Evolutionary conservation across 2,329 filamentous ascomycete genomes (phyloP), one percentile per base, ranked within the genome.

Genomic region (Colletotrichum sp.): DNA sequence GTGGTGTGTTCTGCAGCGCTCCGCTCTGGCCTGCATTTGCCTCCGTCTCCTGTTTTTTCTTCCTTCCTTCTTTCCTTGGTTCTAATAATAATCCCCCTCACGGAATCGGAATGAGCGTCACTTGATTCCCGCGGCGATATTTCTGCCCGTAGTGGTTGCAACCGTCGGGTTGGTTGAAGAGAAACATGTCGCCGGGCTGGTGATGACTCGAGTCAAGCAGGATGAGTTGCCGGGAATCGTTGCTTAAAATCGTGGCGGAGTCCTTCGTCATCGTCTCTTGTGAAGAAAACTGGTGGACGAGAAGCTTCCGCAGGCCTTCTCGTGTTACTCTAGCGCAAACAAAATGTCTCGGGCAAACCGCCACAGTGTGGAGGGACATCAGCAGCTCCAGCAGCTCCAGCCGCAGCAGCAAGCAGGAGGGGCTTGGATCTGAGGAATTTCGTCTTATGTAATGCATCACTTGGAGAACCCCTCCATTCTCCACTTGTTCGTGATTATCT

Each of bases 321-420:
- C 62, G 60, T 75, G 75, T 71, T 62, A 49, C 65, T 66, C 55
- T 76, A 76, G 75, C 62, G 71, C 71, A 49, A 30, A 49, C 70
- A 68, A 5, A 75, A 60, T 75, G 75, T 76, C 75, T 76, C 71
- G 75, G 75, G 28, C 75, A 30, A 36, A 52, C 66, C 75, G 75
- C 71, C 66, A 75, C 52, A 63, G 59, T 52, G 62, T 36, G 62
- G 39, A 72, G 55, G 71, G 36, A 15, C 21, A 44, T 6, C 39
- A 49, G 39, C 39, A 49, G 9, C 34, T 15, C 34, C 36, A 44
- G 36, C 36, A 39, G 36, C 36, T 34, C 32, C 32, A 44, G 18
- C 39, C n/a, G 18, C 39, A 44, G 39, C 39, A 12, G 16, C 8
- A 13, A 59, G 30, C n/a, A 21, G 28, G 34, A 39, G 66, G 39